phyloP scores from a whole-genome alignment of 495 filamentous ascomycete genomes.

The Penicillium canescens region DNA sequence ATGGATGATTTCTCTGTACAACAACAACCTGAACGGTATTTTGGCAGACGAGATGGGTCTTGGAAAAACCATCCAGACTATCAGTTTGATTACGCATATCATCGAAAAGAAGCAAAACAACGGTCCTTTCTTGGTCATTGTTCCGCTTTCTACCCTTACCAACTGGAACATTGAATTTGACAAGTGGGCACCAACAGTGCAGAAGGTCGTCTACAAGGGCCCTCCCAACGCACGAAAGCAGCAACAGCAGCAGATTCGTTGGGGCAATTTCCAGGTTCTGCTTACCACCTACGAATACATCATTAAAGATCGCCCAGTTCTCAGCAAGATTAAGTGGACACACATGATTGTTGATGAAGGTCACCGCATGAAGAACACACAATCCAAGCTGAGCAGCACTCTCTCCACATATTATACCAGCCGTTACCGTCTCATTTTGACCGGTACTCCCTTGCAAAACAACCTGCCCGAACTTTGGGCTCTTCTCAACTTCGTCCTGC shows the following conservation, averaged over 20 bases:
- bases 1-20: conserved; percentile 99
- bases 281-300: conserved; percentile 99
- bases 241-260: conserved; percentile 90
- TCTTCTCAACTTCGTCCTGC: conserved; percentile 95
- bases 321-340: conserved; percentile 97
- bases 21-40: conserved; percentile 99
- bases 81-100: conserved; percentile 94
- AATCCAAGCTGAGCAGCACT: conserved; percentile 93
- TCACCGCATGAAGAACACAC: conserved; percentile 99
- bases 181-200: conserved; percentile 92
- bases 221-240: conserved; percentile 85
- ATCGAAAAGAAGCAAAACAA: conserved; percentile 94
- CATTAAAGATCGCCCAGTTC: conserved; percentile 93
- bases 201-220: conserved; percentile 93
- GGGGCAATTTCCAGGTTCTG: conserved; percentile 92
- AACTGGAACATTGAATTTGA: conserved; percentile 99
- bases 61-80: conserved; percentile 98
- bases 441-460: conserved; percentile 95
- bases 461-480: conserved; percentile 96
- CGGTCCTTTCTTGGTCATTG: conserved; percentile 94
- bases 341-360: conserved; percentile 99
- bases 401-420: conserved; percentile 93
- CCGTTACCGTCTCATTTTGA: conserved; percentile 93
- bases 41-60: conserved; percentile 99
- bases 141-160: conserved; percentile 92